A percentile compares a stretch with the other conserved stretches of the same genome.
Conservation (phyloP, 2,329 filamentous ascomycete species). For the Trichophyton rubrum region DNA sequence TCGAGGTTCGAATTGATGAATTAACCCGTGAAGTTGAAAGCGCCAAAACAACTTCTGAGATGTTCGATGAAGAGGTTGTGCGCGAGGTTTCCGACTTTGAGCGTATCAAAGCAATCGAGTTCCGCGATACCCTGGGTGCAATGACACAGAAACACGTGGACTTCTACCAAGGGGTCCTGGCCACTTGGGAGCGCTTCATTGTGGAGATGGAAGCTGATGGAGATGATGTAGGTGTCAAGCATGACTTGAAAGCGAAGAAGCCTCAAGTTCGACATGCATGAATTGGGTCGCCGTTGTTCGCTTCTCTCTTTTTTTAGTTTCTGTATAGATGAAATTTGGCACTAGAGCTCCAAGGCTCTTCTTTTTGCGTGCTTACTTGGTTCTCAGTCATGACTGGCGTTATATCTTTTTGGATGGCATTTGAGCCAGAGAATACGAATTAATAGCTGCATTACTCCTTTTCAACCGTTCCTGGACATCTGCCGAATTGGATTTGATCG, state of each 20-base stretch:
- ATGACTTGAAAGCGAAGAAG: not conserved
- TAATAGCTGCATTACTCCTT: not conserved
- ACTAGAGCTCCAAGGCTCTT: not conserved
- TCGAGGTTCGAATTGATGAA: slow-evolving; percentile 86
- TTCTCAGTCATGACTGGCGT: not conserved
- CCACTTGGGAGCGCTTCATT: slow-evolving; percentile 84
- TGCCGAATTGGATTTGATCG: not conserved
- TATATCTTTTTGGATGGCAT: not conserved
- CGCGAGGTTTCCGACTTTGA: slow-evolving; percentile 91
- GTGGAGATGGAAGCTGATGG: slow-evolving; percentile 60
- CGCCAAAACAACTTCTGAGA: slow-evolving; percentile 73
- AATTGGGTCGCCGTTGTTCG: not conserved
- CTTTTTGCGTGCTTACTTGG: not conserved
- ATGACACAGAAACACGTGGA: slow-evolving; percentile 74
- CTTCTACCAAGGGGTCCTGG: slow-evolving; percentile 69
- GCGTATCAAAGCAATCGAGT: slow-evolving; percentile 87
- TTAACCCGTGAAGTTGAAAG: slow-evolving; percentile 79
- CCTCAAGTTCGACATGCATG: not conserved
- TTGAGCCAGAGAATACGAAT: not conserved
- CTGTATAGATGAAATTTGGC: not conserved
- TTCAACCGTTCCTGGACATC: not conserved
- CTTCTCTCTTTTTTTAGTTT: not conserved
- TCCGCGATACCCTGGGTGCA: slow-evolving; percentile 71
- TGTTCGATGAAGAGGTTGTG: slow-evolving; percentile 93
- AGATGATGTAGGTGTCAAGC: slow-evolving; percentile 7